Base-by-base conservation (phyloP, 768 basidiomycete genomes). In the Suillus paluster region DNA sequence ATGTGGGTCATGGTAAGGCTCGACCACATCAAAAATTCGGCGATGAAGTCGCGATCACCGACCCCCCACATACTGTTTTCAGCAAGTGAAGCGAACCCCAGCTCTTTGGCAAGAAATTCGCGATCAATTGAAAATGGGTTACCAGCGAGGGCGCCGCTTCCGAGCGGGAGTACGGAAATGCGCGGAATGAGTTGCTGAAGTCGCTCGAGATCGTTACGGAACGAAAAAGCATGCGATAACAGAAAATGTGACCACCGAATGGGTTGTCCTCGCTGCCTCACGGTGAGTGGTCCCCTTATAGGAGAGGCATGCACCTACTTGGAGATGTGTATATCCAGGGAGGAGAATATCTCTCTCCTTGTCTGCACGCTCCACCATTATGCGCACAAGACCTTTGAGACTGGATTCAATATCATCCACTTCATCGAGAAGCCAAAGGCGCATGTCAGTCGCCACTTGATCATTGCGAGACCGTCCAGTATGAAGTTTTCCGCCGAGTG, bases 181-280 rank as follows among this genome's bases (percentile, higher is more conserved):
- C 97, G 91, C 17, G 95, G 94, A 59, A 91, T 79, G 58, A 97
- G 85, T 71, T 95, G 87, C 38, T 85, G 83, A 19, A 97, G 84
- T 23, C 94, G 89, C 66, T 94, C 87, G 38, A 96, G 86, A 77
- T 99, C 97, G 54, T 86, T 84, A n/a, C 86, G 82, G 81, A 98
- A 95, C 25, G 95, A 94, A 69, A 94, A 92, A 5, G 95, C 95
- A 75, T 99, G 95, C 23, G 95, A 97, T 58, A 99, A 86, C 49
- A 99, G 83, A 58, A 97, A 86, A 77, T 99, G 97, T 0, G 97
- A 96, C 97, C 97, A 99, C 64, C 97, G 89, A 71, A 99, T 97
- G 39, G 97, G 97, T 83, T 98, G 96, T 21, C 91, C 97, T 42
- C 97, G 91, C 97, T 99, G 67, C 33, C 17, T 46, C n/a, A 25